Percentiles rank a stretch among this genome's conserved stretches.
Conservation (phyloP, 768 basidiomycete species). For the Psilocybe subaeruginosa region DNA sequence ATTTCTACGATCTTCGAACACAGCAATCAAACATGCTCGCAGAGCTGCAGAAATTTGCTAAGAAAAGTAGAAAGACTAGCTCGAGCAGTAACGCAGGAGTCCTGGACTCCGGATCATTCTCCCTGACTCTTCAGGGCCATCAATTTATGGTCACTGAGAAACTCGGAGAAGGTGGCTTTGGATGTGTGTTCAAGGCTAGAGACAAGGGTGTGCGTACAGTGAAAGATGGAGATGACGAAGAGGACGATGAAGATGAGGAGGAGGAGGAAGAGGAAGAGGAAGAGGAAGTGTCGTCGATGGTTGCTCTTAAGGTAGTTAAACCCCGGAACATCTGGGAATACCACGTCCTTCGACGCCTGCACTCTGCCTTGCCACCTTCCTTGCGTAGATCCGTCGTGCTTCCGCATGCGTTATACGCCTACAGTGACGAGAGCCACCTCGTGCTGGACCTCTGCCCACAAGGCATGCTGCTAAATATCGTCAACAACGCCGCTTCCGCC, state of each 20-base stretch:
- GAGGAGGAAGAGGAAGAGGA: slow-evolving; percentile 60
- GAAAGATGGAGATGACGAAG: slow-evolving; percentile 40
- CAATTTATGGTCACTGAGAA: slow-evolving; percentile 80
- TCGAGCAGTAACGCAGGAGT: slow-evolving; percentile 35
- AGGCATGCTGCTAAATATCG: slow-evolving; percentile 89
- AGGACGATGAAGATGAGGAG: slow-evolving; percentile 52
- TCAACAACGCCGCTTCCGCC: slow-evolving; percentile 79
- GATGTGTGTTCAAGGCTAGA: slow-evolving; percentile 88
- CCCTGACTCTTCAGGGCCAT: slow-evolving; percentile 64
- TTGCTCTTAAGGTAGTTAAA: slow-evolving; percentile 91
- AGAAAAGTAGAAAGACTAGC: slow-evolving; percentile 48
- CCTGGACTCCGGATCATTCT: slow-evolving; percentile 43
- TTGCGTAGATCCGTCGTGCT: slow-evolving; percentile 71
- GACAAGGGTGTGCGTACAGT: slow-evolving; percentile 46
- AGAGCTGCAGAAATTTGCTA: slow-evolving; percentile 72
- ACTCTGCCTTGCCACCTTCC: slow-evolving; percentile 60
- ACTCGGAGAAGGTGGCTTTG: slow-evolving; percentile 96
- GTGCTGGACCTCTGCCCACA: slow-evolving; percentile 88
- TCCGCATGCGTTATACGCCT: slow-evolving; percentile 83
- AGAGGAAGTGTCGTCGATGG: slow-evolving; percentile 54
- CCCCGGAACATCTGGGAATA: slow-evolving; percentile 95
- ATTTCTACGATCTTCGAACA: slow-evolving; percentile 61
- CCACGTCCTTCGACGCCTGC: slow-evolving; percentile 78
- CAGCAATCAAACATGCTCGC: slow-evolving; percentile 64
- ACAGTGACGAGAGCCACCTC: slow-evolving; percentile 87